phyloP scores from a whole-genome alignment of 2,329 filamentous ascomycete species.

The Fusarium graminum region DNA sequence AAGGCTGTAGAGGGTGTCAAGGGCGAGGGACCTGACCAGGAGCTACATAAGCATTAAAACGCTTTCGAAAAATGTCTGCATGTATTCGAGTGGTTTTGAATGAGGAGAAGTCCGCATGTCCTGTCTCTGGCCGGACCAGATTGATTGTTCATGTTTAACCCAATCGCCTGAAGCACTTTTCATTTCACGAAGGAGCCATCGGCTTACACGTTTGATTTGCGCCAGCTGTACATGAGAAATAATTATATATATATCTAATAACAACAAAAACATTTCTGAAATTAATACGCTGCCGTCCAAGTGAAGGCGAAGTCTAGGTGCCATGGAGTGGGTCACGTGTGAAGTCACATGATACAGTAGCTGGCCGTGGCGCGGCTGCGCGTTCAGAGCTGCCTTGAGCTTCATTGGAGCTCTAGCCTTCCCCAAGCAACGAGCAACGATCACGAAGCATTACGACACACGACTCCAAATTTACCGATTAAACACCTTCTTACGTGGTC shows the following conservation, averaged over 20 bases:
- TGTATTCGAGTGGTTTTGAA: slow-evolving; percentile 25
- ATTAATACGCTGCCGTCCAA: not conserved
- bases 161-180: not conserved
- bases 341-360: slow-evolving; percentile 20
- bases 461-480: slow-evolving; percentile 23
- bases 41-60: slow-evolving; percentile 42
- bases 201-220: not conserved
- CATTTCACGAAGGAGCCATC: not conserved
- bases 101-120: slow-evolving; percentile 11
- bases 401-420: slow-evolving; percentile 56
- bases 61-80: not conserved
- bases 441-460: slow-evolving; percentile 45
- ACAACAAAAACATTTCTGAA: not conserved
- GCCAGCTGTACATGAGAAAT: not conserved
- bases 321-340: slow-evolving; percentile 36
- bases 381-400: slow-evolving; percentile 64
- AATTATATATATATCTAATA: not conserved
- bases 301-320: not conserved
- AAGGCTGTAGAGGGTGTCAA: slow-evolving; percentile 34
- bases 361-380: slow-evolving; percentile 53
- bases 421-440: slow-evolving; percentile 45
- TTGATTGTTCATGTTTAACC: slow-evolving; percentile 14
- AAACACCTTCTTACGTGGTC: not conserved
- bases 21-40: slow-evolving; percentile 30
- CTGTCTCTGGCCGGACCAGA: slow-evolving; percentile 46